Evolutionary conservation across 768 basidiomycete genomes (phyloP).

Genomic region (Lactarius trivialis): DNA sequence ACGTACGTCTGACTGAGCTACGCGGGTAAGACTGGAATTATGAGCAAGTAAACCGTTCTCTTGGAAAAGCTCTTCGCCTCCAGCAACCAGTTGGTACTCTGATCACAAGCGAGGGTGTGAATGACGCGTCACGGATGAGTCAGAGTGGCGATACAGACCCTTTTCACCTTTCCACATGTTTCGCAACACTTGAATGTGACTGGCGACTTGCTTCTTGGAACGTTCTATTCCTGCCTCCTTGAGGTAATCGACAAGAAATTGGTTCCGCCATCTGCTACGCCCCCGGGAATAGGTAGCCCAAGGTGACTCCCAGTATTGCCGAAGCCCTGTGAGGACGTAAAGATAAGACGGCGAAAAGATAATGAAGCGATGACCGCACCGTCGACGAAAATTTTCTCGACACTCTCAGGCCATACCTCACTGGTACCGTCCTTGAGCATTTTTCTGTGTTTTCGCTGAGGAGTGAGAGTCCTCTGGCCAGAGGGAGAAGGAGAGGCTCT

Average conservation of each 20-base stretch:
- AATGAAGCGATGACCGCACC: constrained; percentile 35
- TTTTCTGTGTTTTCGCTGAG: constrained; percentile 77
- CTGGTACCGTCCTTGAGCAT: constrained; percentile 72
- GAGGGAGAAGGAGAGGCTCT: constrained; percentile 18
- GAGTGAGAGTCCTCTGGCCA: constrained; percentile 46
- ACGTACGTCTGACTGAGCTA: constrained; percentile 13
- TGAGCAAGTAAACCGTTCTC: constrained; percentile 38
- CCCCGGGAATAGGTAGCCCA: constrained; percentile 77
- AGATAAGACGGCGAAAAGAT: constrained; percentile 1
- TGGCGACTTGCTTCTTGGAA: constrained; percentile 85
- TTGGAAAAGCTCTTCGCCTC: constrained; percentile 63
- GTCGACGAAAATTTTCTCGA: constrained; percentile 73
- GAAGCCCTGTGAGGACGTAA: constrained; percentile 45
- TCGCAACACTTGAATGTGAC: constrained; percentile 75
- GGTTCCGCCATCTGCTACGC: constrained; percentile 75
- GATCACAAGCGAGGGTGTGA: constrained; percentile 6
- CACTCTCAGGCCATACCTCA: constrained; percentile 78
- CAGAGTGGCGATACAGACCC: constrained; percentile 38
- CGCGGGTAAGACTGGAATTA: constrained; percentile 27
- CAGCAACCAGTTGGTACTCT: constrained; percentile 78
- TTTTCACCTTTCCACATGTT: constrained; percentile 87
- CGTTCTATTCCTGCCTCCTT: constrained; percentile 61
- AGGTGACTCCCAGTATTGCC: constrained; percentile 73
- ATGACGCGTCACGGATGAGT: constrained; percentile 7
- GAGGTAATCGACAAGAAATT: constrained; percentile 79